A percentile compares a stretch with the other conserved stretches of the same genome.
Conservation (phyloP, 805 yeast species). For the Kodamaea restingae region DNA sequence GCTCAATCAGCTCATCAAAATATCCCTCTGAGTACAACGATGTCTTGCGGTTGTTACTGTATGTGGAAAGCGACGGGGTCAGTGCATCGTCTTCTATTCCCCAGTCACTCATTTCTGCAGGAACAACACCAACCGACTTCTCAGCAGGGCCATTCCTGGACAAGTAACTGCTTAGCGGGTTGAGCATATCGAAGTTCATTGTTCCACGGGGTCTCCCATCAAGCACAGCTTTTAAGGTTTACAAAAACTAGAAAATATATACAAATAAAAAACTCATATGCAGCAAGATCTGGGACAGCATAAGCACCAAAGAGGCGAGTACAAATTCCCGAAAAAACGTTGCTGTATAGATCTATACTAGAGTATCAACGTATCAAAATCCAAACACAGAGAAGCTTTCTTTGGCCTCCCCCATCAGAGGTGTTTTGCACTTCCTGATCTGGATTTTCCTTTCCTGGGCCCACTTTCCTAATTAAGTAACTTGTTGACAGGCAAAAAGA, state of each 20-base stretch:
- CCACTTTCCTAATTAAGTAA: too few species aligned
- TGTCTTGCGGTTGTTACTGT: conserved; percentile 8
- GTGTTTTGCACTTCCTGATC: too few species aligned
- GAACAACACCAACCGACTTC: conserved; percentile 4
- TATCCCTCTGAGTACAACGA: conserved; percentile 3
- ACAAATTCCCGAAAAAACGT: too few species aligned
- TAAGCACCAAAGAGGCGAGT: too few species aligned
- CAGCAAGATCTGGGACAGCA: too few species aligned
- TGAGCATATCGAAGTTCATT: conserved; percentile 28
- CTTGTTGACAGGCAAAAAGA: too few species aligned
- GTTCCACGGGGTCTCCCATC: background rate
- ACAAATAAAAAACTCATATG: background rate
- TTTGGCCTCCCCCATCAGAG: background rate
- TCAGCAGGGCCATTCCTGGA: conserved; percentile 8
- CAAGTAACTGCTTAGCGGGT: conserved; percentile 25
- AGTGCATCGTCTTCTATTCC: conserved; percentile 28
- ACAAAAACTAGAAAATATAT: background rate
- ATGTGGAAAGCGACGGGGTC: conserved; percentile 11
- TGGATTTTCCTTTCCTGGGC: too few species aligned
- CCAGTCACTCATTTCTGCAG: conserved; percentile 29
- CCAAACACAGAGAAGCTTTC: background rate
- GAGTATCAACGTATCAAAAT: too few species aligned
- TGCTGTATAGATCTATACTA: too few species aligned
- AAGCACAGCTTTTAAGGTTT: background rate
- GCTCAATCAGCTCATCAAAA: conserved; percentile 2